Conservation (phyloP, 2,329 filamentous ascomycete genomes). For the Sporothrix phasma region DNA sequence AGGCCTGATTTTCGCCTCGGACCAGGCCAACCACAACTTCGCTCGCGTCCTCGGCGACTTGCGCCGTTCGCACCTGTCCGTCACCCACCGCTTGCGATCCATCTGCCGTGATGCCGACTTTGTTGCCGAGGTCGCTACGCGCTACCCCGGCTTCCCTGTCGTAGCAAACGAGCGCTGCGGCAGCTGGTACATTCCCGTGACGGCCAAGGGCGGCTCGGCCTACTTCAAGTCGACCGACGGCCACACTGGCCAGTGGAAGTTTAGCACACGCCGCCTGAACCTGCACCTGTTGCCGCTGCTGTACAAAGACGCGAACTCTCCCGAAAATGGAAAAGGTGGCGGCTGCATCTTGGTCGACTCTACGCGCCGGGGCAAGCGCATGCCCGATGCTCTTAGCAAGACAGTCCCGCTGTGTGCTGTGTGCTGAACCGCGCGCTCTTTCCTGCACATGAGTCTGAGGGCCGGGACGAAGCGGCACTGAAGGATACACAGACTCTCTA, state of each 20-base stretch:
- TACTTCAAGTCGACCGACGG: slow-evolving; percentile 99
- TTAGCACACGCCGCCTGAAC: slow-evolving; percentile 77
- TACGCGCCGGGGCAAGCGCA: slow-evolving; percentile 70
- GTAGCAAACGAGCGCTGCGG: slow-evolving; percentile 92
- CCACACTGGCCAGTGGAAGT: slow-evolving; percentile 82
- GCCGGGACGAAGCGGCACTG: slow-evolving; percentile 19
- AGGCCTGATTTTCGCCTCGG: slow-evolving; percentile 38
- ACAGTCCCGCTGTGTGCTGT: slow-evolving; percentile 86
- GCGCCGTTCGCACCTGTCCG: slow-evolving; percentile 64
- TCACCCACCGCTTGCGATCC: slow-evolving; percentile 71
- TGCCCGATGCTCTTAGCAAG: slow-evolving; percentile 91
- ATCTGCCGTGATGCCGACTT: slow-evolving; percentile 70
- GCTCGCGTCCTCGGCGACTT: slow-evolving; percentile 61
- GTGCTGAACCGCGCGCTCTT: slow-evolving; percentile 77
- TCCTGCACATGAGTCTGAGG: slow-evolving; percentile 32
- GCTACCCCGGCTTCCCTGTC: slow-evolving; percentile 46
- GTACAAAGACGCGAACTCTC: slow-evolving; percentile 46
- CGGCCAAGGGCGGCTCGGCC: slow-evolving; percentile 47
- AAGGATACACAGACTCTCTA: slow-evolving; percentile 42
- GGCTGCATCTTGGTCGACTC: slow-evolving; percentile 84
- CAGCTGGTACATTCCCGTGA: slow-evolving; percentile 72
- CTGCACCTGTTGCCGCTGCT: slow-evolving; percentile 66
- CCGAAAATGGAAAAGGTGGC: slow-evolving; percentile 37
- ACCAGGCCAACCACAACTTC: slow-evolving; percentile 51
- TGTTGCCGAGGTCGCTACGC: slow-evolving; percentile 49